Evolutionary conservation across 2,329 filamentous ascomycete genomes (phyloP).

Genomic region (Penicillium paneum): DNA sequence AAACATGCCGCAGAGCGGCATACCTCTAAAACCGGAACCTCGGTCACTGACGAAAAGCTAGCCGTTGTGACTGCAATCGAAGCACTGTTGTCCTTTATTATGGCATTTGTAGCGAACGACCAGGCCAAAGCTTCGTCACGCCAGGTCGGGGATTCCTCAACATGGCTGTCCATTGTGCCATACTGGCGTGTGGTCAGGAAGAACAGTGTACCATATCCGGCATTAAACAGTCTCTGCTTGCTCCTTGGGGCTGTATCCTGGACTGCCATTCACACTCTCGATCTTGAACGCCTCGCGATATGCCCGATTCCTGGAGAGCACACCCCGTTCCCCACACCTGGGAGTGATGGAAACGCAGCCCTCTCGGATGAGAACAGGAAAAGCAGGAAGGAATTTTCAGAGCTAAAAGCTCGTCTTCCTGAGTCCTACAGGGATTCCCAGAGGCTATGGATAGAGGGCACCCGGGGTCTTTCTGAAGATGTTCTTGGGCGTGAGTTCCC

Average conservation of each 20-base stretch:
- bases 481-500: constrained; percentile 43
- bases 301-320: constrained; percentile 41
- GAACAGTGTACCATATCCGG: constrained; percentile 38
- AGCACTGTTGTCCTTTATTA: constrained; percentile 47
- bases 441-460: constrained; percentile 45
- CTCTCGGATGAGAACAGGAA: constrained; percentile 38
- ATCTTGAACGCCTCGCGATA: constrained; percentile 45
- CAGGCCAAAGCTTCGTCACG: constrained; percentile 37
- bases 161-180: constrained; percentile 48
- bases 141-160: constrained; percentile 38
- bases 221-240: constrained; percentile 44
- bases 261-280: constrained; percentile 45
- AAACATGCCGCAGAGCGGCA: constrained; percentile 46
- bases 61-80: constrained; percentile 44
- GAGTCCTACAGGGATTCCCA: constrained; percentile 44
- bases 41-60: constrained; percentile 35
- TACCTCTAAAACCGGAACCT: constrained; percentile 30
- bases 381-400: constrained; percentile 38
- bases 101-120: constrained; percentile 46
- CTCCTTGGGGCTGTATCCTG: constrained; percentile 48
- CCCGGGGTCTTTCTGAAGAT: constrained; percentile 40
- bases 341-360: constrained; percentile 42
- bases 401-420: constrained; percentile 40
- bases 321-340: constrained; percentile 42
- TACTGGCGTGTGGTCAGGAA: constrained; percentile 47